phyloP scores from a whole-genome alignment of 257 asterid genomes.

The Perilla frutescens region DNA sequence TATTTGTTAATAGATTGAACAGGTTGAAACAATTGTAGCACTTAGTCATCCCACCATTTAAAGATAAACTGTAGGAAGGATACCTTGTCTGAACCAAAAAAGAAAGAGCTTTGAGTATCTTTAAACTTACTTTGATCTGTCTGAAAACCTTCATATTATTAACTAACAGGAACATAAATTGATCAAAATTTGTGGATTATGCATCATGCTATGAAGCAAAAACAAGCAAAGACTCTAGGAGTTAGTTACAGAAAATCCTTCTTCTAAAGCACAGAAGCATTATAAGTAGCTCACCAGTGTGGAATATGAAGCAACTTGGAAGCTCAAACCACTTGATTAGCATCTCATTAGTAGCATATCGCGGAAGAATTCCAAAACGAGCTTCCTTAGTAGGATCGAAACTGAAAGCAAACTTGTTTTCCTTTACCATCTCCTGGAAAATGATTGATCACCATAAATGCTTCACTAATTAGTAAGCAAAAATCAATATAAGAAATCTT shows the following conservation, averaged over 20 bases:
- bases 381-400: conserved; percentile 86
- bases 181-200: background rate
- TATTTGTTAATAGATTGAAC: background rate
- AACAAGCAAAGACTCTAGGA: background rate
- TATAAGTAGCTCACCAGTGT: conserved; percentile 67
- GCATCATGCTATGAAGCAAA: background rate
- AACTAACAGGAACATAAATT: background rate
- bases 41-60: background rate
- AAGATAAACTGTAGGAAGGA: background rate
- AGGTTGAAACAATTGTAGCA: background rate
- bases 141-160: background rate
- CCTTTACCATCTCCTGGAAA: conserved; percentile 92
- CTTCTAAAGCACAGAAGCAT: conserved; percentile 18
- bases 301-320: conserved; percentile 96
- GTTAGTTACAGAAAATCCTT: conserved; percentile 14
- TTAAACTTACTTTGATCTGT: background rate
- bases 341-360: conserved; percentile 80
- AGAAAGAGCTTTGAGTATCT: background rate
- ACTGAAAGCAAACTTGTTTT: conserved; percentile 61
- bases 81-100: background rate
- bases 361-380: conserved; percentile 92
- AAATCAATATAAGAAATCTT: background rate
- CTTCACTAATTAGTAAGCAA: conserved; percentile 23
- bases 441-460: conserved; percentile 19
- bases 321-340: conserved; percentile 96